phyloP scores from a whole-genome alignment of 495 filamentous ascomycete genomes.

The Thermothielavioides terrestris region DNA sequence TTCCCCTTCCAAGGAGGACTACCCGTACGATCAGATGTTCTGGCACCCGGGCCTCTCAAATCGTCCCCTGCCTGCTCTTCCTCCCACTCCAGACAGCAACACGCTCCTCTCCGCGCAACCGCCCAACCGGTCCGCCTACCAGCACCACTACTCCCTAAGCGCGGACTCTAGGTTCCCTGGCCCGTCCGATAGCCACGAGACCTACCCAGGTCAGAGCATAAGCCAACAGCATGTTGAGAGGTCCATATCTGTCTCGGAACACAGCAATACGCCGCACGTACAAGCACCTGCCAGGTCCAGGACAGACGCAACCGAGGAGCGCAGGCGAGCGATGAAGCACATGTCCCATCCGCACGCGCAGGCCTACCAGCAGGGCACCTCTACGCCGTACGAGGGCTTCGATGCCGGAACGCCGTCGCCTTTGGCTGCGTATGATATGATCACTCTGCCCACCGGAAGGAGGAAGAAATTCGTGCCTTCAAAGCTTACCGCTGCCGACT shows the following conservation, averaged over 20 bases:
- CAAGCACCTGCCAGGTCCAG: slow-evolving; percentile 80
- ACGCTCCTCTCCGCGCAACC: slow-evolving; percentile 32
- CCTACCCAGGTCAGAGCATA: slow-evolving; percentile 20
- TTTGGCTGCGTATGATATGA: slow-evolving; percentile 55
- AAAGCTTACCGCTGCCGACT: slow-evolving; percentile 77
- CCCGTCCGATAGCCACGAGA: slow-evolving; percentile 24
- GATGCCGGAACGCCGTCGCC: slow-evolving; percentile 45
- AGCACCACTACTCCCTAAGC: slow-evolving; percentile 34
- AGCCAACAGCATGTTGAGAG: slow-evolving; percentile 58
- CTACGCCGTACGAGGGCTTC: slow-evolving; percentile 39
- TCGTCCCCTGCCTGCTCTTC: slow-evolving; percentile 74
- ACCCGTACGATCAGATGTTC: slow-evolving; percentile 68
- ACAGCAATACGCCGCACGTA: slow-evolving; percentile 71
- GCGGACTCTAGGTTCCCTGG: slow-evolving; percentile 30
- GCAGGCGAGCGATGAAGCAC: slow-evolving; percentile 50
- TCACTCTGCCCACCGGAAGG: slow-evolving; percentile 58
- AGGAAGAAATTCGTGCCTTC: slow-evolving; percentile 76
- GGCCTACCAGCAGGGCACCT: slow-evolving; percentile 33
- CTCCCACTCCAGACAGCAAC: slow-evolving; percentile 41
- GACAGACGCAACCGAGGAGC: slow-evolving; percentile 75
- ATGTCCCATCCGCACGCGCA: slow-evolving; percentile 46
- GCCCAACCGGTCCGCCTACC: slow-evolving; percentile 22
- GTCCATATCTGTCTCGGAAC: slow-evolving; percentile 74
- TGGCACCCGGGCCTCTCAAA: slow-evolving; percentile 73
- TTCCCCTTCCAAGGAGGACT: slow-evolving; percentile 53